phyloP scores from a whole-genome alignment of 768 basidiomycete genomes.

The Boletus reticuloceps region DNA sequence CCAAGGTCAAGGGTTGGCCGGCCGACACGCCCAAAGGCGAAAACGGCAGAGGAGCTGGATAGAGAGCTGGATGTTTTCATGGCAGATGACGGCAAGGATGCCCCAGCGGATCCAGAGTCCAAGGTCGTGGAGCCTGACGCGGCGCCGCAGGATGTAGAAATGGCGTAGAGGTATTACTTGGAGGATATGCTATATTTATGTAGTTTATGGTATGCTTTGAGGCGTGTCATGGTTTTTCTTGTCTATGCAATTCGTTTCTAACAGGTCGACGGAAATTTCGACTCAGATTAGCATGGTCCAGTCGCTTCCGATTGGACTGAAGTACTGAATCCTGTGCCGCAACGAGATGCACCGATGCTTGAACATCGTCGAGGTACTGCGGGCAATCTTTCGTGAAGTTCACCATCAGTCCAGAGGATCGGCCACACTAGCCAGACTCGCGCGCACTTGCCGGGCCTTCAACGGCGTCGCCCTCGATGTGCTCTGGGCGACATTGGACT shows the following conservation, averaged over 20 bases:
- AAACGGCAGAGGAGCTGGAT: slow-evolving; percentile 83
- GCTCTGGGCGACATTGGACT: slow-evolving; percentile 22
- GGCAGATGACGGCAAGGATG: slow-evolving; percentile 48
- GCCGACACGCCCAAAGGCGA: slow-evolving; percentile 46
- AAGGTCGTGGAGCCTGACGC: slow-evolving; percentile 11
- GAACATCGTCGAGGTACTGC: slow-evolving; percentile 27
- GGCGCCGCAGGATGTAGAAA: slow-evolving; percentile 49
- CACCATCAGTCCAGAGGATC: background rate
- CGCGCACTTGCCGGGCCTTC: slow-evolving; percentile 26
- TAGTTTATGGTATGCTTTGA: slow-evolving; percentile 16
- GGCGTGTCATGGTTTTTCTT: background rate
- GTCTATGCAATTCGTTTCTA: background rate
- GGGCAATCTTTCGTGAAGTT: slow-evolving; percentile 19
- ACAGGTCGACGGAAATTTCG: background rate
- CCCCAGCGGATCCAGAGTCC: slow-evolving; percentile 15
- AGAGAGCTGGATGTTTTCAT: slow-evolving; percentile 86
- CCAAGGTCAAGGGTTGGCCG: slow-evolving; percentile 30
- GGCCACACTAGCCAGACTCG: slow-evolving; percentile 19
- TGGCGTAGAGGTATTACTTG: slow-evolving; percentile 34
- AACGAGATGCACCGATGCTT: slow-evolving; percentile 25
- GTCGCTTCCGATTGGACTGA: background rate
- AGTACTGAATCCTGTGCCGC: background rate
- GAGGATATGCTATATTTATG: slow-evolving; percentile 14
- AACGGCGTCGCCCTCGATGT: slow-evolving; percentile 22
- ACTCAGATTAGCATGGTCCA: background rate